Evolutionary conservation across 768 basidiomycete species (phyloP).

Genomic region (Pholiota conissans): DNA sequence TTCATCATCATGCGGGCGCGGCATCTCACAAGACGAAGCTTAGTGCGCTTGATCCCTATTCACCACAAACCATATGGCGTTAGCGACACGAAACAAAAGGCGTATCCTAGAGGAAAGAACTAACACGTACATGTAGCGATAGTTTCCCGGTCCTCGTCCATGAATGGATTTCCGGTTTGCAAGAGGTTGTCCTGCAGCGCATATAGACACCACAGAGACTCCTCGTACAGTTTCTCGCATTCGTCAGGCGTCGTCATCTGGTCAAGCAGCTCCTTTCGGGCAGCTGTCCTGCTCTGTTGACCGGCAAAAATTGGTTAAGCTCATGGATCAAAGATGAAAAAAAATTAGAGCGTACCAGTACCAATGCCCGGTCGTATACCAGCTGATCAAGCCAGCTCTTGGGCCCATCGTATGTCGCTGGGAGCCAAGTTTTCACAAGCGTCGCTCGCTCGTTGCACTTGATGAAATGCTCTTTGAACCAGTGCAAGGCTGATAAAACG

Average conservation of each 20-base stretch:
- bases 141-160: conserved; percentile 80
- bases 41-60: conserved; percentile 83
- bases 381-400: conserved; percentile 87
- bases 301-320: neutral
- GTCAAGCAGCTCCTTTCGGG: conserved; percentile 86
- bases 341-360: conserved; percentile 57
- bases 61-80: neutral
- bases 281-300: conserved; percentile 85
- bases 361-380: conserved; percentile 88
- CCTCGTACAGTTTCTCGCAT: conserved; percentile 94
- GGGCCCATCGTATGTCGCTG: conserved; percentile 78
- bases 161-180: conserved; percentile 79
- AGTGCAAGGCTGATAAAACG: conserved; percentile 58
- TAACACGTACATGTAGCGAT: conserved; percentile 77
- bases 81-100: neutral
- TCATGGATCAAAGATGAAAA: neutral
- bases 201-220: conserved; percentile 91
- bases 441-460: conserved; percentile 93
- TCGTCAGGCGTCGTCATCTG: conserved; percentile 73
- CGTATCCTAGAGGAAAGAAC: neutral
- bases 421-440: conserved; percentile 85
- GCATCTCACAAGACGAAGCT: conserved; percentile 79
- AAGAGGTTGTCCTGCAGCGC: conserved; percentile 87
- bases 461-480: conserved; percentile 93
- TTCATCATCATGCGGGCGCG: conserved; percentile 77